Evolutionary conservation across 768 basidiomycete genomes (phyloP).

Genomic region (Hygrocybe coccinea): DNA sequence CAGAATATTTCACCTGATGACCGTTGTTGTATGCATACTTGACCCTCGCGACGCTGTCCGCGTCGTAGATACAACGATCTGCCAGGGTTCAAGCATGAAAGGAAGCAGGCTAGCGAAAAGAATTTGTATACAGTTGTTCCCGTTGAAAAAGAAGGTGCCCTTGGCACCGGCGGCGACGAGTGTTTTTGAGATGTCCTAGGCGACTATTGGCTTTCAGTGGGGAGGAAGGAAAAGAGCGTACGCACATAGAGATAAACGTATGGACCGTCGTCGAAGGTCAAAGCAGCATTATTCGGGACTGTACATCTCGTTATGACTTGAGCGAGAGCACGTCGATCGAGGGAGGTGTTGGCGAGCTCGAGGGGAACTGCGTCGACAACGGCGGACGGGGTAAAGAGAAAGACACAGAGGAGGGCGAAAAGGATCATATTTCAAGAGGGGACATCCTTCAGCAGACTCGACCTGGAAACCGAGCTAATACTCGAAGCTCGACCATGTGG

Average conservation of each 20-base stretch:
- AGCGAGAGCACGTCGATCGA: conserved; percentile 12
- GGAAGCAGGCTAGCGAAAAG: not conserved
- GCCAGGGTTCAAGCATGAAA: not conserved
- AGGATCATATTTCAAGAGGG: too few species aligned
- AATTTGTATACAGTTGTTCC: conserved; percentile 13
- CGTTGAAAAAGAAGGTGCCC: conserved; percentile 30
- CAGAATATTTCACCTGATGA: conserved; percentile 19
- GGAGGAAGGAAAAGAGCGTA: not conserved
- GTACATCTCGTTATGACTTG: conserved; percentile 35
- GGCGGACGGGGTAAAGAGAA: too few species aligned
- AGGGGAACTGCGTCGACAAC: too few species aligned
- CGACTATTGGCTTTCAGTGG: not conserved
- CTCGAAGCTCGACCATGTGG: too few species aligned
- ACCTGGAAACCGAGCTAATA: too few species aligned
- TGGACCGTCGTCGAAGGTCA: conserved; percentile 46
- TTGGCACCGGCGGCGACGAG: conserved; percentile 21
- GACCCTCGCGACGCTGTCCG: conserved; percentile 21
- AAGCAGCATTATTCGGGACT: conserved; percentile 35
- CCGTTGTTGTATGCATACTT: conserved; percentile 38
- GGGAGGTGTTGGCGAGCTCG: not conserved
- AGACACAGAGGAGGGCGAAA: too few species aligned
- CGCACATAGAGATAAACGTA: conserved; percentile 31
- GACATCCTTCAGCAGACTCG: too few species aligned
- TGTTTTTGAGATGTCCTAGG: conserved; percentile 27
- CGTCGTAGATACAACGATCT: conserved; percentile 39